Evolutionary conservation across 495 filamentous ascomycete species (phyloP).

Genomic region (Penicillium crystallinum): DNA sequence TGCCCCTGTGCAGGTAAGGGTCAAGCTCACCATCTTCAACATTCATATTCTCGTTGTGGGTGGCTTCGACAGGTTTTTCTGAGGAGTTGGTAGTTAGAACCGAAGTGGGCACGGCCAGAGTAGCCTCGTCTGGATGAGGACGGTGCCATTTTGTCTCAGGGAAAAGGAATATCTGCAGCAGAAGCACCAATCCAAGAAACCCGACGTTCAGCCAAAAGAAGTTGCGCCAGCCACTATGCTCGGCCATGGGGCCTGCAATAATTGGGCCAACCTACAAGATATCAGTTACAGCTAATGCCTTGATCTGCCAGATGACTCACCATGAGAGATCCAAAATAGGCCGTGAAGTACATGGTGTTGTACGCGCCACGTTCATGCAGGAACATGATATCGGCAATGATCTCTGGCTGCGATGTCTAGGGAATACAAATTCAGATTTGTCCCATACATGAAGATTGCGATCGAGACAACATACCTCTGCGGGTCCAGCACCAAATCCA

Average conservation of each 20-base stretch:
- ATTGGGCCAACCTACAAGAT: constrained; percentile 43
- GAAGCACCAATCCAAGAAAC: constrained; percentile 38
- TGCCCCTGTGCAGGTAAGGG: constrained; percentile 43
- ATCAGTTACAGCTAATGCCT: neutral
- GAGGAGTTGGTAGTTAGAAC: too few species aligned
- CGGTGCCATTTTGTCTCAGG: constrained; percentile 60
- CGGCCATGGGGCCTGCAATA: constrained; percentile 53
- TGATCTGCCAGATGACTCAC: constrained; percentile 5
- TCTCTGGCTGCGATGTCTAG: constrained; percentile 55
- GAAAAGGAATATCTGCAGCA: constrained; percentile 51
- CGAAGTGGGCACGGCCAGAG: too few species aligned
- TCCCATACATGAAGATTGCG: neutral
- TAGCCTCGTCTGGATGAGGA: constrained; percentile 20
- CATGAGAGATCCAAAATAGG: constrained; percentile 41
- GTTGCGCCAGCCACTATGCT: constrained; percentile 50
- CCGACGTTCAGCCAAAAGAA: constrained; percentile 57
- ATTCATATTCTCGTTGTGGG: constrained; percentile 16
- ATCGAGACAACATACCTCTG: constrained; percentile 22
- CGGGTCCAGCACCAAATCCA: constrained; percentile 53
- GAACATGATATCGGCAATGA: constrained; percentile 65
- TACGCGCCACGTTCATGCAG: constrained; percentile 61
- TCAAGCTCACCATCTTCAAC: constrained; percentile 19
- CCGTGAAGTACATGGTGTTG: constrained; percentile 61
- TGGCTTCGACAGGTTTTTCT: constrained; percentile 15
- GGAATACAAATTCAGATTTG: neutral